A percentile compares a stretch with the other conserved stretches of the same genome.
Evolutionary conservation across 2,329 filamentous ascomycete species (phyloP).

Genomic region (Chrysosporium queenslandicum): DNA sequence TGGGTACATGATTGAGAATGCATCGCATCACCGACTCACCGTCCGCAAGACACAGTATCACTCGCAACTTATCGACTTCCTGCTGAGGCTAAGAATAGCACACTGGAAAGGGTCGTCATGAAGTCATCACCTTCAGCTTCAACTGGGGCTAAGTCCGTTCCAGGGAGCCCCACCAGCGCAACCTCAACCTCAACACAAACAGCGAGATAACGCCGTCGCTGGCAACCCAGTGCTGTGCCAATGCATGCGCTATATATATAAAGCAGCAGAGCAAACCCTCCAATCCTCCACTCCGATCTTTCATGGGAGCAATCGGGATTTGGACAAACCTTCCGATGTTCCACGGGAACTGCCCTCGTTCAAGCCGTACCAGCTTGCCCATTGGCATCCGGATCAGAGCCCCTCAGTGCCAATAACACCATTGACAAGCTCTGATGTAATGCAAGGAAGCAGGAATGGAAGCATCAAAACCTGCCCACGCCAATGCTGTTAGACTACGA

Average conservation of each 20-base stretch:
- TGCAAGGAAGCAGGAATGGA: neutral
- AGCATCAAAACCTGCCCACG: neutral
- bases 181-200: neutral
- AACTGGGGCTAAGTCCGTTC: neutral
- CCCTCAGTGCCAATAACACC: neutral
- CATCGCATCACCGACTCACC: too few species aligned
- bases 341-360: neutral
- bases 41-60: too few species aligned
- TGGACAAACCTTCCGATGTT: neutral
- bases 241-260: too few species aligned
- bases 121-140: neutral
- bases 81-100: neutral
- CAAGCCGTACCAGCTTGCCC: neutral
- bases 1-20: too few species aligned
- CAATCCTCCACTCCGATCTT: too few species aligned
- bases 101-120: neutral
- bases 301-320: neutral
- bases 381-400: too few species aligned
- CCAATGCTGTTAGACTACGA: neutral
- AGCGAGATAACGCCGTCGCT: conserved; percentile 3
- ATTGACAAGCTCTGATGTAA: neutral
- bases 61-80: too few species aligned
- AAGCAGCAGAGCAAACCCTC: too few species aligned
- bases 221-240: too few species aligned
- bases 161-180: neutral